Evolutionary conservation across 1,284 basidiomycete genomes (phyloP).

Genomic region (Trametes hirsuta): DNA sequence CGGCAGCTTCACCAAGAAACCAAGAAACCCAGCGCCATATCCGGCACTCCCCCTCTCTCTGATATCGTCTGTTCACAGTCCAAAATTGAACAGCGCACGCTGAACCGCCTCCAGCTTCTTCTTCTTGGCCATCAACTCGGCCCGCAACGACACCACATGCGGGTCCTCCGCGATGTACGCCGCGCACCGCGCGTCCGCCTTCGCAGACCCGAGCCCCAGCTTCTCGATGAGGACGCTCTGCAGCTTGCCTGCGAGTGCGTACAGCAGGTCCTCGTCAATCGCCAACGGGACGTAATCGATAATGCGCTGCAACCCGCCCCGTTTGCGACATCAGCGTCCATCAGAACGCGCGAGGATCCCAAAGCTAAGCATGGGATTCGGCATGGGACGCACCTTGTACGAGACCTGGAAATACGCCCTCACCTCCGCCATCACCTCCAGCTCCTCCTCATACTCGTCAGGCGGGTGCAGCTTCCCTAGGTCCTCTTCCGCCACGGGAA

Average conservation of each 20-base stretch:
- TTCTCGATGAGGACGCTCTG: slow-evolving; percentile 42
- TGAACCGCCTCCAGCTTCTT: slow-evolving; percentile 38
- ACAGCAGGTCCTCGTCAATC: slow-evolving; percentile 49
- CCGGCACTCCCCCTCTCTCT: neutral
- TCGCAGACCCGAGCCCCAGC: slow-evolving; percentile 42
- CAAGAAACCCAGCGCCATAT: neutral
- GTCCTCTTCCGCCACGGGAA: slow-evolving; percentile 37
- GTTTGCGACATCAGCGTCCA: neutral
- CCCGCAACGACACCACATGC: slow-evolving; percentile 38
- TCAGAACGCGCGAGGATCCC: neutral
- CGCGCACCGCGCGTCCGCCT: slow-evolving; percentile 40
- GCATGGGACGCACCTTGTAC: slow-evolving; percentile 42
- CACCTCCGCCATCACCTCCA: slow-evolving; percentile 54
- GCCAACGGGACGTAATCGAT: slow-evolving; percentile 51
- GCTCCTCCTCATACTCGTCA: slow-evolving; percentile 49
- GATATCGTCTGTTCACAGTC: slow-evolving; percentile 10
- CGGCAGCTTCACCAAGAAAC: neutral
- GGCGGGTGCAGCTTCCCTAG: slow-evolving; percentile 42
- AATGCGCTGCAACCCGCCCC: slow-evolving; percentile 39
- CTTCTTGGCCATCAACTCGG: slow-evolving; percentile 39
- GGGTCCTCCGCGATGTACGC: slow-evolving; percentile 48
- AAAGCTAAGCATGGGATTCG: neutral
- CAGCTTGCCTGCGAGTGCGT: slow-evolving; percentile 39
- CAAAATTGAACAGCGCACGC: slow-evolving; percentile 39
- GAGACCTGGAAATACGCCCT: slow-evolving; percentile 54